Base-by-base conservation (phyloP, 441 rosid genomes). In the Aquilaria agallochum region DNA sequence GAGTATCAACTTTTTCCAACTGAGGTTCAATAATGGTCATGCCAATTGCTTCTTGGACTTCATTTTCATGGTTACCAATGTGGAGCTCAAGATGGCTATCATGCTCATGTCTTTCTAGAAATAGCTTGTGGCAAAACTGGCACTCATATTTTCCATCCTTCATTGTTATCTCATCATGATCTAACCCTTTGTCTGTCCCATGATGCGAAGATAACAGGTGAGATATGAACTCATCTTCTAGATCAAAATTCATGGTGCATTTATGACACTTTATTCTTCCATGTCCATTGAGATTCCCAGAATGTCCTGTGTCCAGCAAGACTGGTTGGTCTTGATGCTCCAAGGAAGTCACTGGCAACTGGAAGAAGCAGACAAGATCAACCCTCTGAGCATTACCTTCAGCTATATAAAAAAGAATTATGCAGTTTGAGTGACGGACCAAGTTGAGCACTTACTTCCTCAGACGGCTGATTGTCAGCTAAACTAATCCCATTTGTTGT, bases 61-160 rank as follows among this genome's bases (percentile, higher is more conserved):
- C 65, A 65, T 58, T 71, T 44, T 60, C 63, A 65, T 50, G 52
- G 57, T 61, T 69, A 60, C 68, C 55, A 11, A 64, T 64, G 62
- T 75, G 79, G 65, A 60, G 53, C 63, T 55, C 79, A 34, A 71
- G 63, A 71, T 75, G 79, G 49, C 62, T 59, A 64, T 51, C 40
- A 59, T 64, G 68, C 13, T 62, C 56, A 53, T 50, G 63, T 58
- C 60, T 71, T 62, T 68, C 75, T 58, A 71, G 70, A 60, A 71
- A 75, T 27, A 64, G 53, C 64, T 71, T 68, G 13, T 68, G 65
- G 68, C 79, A 71, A 47, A 67, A 49, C 65, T 75, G 79, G 65
- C 79, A 71, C 54, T 75, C 63, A 50, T 68, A 75, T 58, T 75
- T 75, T 50, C 75, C 75, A 57, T 71, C 69, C 71, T 60, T 71